Evolutionary conservation across 208 protist species (phyloP).

Genomic region (Vickermania spadyakhi): DNA sequence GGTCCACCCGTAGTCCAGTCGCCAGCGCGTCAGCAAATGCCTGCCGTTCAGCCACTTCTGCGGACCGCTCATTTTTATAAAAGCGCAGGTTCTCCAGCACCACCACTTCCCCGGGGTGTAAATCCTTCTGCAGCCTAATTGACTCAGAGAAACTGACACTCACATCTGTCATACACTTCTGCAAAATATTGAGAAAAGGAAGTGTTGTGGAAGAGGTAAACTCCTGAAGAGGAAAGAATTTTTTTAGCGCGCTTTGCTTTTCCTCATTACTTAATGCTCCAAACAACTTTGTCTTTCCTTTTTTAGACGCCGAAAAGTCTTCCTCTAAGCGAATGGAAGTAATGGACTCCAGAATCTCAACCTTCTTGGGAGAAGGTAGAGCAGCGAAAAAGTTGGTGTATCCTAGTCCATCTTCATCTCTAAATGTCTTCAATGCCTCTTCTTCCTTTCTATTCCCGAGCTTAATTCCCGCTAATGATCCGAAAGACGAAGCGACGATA

Average conservation of each 20-base stretch:
- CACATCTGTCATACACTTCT: slow-evolving; percentile 29
- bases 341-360: slow-evolving; percentile 38
- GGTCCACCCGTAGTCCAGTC: slow-evolving; percentile 21
- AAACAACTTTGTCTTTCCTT: slow-evolving; percentile 49
- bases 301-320: slow-evolving; percentile 14
- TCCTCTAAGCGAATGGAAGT: slow-evolving; percentile 14
- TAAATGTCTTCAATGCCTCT: slow-evolving; percentile 49
- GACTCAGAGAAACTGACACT: slow-evolving; percentile 56
- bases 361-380: slow-evolving; percentile 26
- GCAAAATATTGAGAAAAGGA: slow-evolving; percentile 40
- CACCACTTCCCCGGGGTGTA: slow-evolving; percentile 30
- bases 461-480: slow-evolving; percentile 28
- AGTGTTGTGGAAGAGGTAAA: slow-evolving; percentile 40
- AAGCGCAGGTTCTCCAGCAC: slow-evolving; percentile 75
- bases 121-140: slow-evolving; percentile 16
- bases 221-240: slow-evolving; percentile 24
- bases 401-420: slow-evolving; percentile 40
- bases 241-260: slow-evolving; percentile 31
- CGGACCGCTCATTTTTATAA: slow-evolving; percentile 61
- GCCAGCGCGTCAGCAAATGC: slow-evolving; percentile 56
- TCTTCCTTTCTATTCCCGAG: slow-evolving; percentile 39
- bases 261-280: slow-evolving; percentile 27
- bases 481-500: slow-evolving; percentile 52
- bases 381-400: slow-evolving; percentile 62
- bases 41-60: slow-evolving; percentile 28